Percentiles rank a stretch among this genome's conserved stretches.
These are phyloP conservation scores for Thielaviopsis populi DNA, from an alignment of 2,329 filamentous ascomycete species.

Conservation along the genomic window DNA sequence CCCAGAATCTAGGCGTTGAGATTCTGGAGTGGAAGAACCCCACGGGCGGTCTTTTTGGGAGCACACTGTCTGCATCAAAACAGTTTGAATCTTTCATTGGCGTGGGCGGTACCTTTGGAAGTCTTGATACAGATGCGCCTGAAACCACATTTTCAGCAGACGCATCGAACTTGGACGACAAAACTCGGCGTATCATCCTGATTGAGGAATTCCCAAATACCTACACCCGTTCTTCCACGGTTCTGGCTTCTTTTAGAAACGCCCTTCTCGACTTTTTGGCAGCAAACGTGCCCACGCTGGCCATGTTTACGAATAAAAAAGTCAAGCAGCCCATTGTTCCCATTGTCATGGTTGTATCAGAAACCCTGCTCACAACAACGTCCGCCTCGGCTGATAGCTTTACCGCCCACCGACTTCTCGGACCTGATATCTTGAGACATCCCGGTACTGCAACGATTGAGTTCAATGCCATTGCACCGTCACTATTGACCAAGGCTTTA, in stretches of 20 bases:
- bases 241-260: constrained; percentile 56
- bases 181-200: constrained; percentile 43
- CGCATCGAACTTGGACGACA: constrained; percentile 13
- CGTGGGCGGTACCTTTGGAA: constrained; percentile 64
- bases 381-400: constrained; percentile 80
- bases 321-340: constrained; percentile 43
- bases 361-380: constrained; percentile 73
- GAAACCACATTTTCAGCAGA: neutral
- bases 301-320: constrained; percentile 31
- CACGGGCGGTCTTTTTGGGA: constrained; percentile 41
- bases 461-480: constrained; percentile 84
- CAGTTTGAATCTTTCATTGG: constrained; percentile 90
- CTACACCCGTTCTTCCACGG: constrained; percentile 48
- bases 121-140: constrained; percentile 35
- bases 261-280: constrained; percentile 63
- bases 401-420: constrained; percentile 78
- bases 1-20: constrained; percentile 59
- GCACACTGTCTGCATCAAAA: constrained; percentile 53
- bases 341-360: constrained; percentile 79
- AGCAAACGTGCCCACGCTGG: constrained; percentile 43
- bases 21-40: constrained; percentile 89
- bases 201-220: constrained; percentile 75
- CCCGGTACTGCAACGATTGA: constrained; percentile 67
- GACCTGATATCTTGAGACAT: constrained; percentile 71
- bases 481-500: constrained; percentile 70